phyloP scores from a whole-genome alignment of 73 alveolate genomes.

The Effrenium voratum region DNA sequence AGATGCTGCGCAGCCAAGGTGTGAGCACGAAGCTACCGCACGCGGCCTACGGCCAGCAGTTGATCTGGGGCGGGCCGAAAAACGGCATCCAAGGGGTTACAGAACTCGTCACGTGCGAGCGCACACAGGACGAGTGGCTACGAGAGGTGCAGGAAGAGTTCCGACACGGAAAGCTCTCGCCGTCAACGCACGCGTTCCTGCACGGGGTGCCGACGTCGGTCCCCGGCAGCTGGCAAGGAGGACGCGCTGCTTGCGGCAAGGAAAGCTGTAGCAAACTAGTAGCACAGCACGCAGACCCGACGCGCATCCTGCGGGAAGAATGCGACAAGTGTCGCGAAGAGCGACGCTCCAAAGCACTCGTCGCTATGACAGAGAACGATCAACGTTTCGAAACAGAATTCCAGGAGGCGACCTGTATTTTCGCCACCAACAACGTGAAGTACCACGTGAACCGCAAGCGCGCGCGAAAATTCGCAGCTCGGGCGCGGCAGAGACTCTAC shows the following conservation, averaged over 20 bases:
- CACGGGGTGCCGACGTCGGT: not conserved
- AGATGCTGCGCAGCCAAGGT: no score
- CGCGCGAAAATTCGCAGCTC: not conserved
- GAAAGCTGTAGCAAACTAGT: not conserved
- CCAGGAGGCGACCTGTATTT: not conserved
- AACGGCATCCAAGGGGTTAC: not conserved
- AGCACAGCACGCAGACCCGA: not conserved
- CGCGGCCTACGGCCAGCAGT: not conserved
- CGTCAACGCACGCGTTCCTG: not conserved
- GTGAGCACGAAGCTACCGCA: not conserved
- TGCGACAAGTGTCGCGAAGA: not conserved
- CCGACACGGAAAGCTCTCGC: not conserved
- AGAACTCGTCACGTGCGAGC: not conserved
- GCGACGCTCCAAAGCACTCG: not conserved
- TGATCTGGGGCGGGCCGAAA: not conserved
- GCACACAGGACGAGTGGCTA: not conserved
- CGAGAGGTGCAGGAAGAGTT: not conserved
- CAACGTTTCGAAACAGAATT: not conserved
- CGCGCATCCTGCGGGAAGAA: not conserved
- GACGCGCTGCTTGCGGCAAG: not conserved
- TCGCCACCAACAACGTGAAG: not conserved
- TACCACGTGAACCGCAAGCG: not conserved
- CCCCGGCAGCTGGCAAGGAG: constrained; percentile 22
- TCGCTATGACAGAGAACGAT: not conserved
- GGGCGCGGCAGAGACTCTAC: not conserved